Conservation (phyloP, 129 eudicot species). For the Flaveria sonorensis region DNA sequence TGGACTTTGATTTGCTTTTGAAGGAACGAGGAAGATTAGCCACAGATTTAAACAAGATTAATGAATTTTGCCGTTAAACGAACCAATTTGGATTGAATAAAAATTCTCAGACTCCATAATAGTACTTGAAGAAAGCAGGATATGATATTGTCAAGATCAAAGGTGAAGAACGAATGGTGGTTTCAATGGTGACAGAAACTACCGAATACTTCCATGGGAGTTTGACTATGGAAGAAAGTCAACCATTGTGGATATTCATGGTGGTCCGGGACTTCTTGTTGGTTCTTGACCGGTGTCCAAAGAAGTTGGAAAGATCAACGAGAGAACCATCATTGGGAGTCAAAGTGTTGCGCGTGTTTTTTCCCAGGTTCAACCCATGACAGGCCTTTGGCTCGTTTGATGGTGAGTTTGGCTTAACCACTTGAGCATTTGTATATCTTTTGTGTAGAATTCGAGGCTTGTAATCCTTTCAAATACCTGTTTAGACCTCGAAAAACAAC, state of each 20-base stretch:
- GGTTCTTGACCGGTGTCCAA: conserved; percentile 76
- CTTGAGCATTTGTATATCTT: conserved; percentile 6
- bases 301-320: conserved; percentile 78
- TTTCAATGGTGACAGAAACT: conserved; percentile 61
- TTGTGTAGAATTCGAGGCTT: neutral
- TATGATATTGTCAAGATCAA: conserved; percentile 40
- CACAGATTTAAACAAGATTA: conserved; percentile 48
- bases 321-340: conserved; percentile 56
- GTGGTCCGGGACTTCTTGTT: conserved; percentile 77
- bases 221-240: conserved; percentile 63
- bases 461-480: neutral
- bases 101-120: conserved; percentile 44
- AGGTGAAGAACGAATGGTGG: conserved; percentile 47
- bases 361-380: conserved; percentile 40
- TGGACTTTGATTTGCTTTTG: conserved; percentile 52
- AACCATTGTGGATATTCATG: conserved; percentile 64
- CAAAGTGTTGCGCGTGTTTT: conserved; percentile 48
- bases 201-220: conserved; percentile 74
- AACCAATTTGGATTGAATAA: conserved; percentile 32
- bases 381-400: conserved; percentile 42
- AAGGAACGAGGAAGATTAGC: conserved; percentile 53
- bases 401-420: conserved; percentile 41
- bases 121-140: conserved; percentile 55
- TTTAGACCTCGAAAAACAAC: neutral
- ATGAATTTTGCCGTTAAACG: conserved; percentile 49